These are phyloP conservation scores for Paspalum notatum DNA, from an alignment of 176 grass and related monocot species.

Conservation along the genomic window DNA sequence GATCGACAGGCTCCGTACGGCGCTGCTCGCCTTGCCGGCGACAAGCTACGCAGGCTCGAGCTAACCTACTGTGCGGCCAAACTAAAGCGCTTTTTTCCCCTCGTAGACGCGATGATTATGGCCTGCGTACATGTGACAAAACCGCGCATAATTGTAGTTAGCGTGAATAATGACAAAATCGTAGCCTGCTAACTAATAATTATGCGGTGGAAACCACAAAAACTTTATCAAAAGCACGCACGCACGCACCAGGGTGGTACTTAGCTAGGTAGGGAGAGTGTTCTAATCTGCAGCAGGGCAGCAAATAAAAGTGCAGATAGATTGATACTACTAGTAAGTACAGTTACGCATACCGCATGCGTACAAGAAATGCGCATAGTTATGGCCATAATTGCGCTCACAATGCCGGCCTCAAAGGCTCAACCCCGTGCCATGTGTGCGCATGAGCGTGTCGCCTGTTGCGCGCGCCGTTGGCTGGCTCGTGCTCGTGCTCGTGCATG, in stretches of 20 bases:
- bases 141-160: constrained; percentile 22
- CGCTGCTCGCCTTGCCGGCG: constrained; percentile 32
- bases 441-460: constrained; percentile 2
- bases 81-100: constrained; percentile 34
- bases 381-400: constrained; percentile 37
- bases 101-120: constrained; percentile 41
- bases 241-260: too few species aligned
- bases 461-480: neutral
- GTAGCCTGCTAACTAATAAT: neutral
- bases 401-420: constrained; percentile 11
- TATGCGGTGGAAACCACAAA: constrained; percentile 2
- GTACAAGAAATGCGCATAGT: constrained; percentile 21
- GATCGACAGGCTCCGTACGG: constrained; percentile 1
- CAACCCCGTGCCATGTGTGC: constrained; percentile 19
- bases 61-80: neutral
- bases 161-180: constrained; percentile 17
- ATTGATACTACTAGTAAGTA: neutral
- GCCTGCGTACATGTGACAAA: constrained; percentile 18
- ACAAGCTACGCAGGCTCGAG: too few species aligned
- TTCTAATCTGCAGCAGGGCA: neutral
- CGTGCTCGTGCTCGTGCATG: too few species aligned
- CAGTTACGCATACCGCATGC: neutral
- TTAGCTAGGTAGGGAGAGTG: too few species aligned
- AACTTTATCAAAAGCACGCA: constrained; percentile 33
- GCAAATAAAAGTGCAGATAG: neutral